phyloP scores from a whole-genome alignment of 345 rosid species.

The Alliaria petiolata region DNA sequence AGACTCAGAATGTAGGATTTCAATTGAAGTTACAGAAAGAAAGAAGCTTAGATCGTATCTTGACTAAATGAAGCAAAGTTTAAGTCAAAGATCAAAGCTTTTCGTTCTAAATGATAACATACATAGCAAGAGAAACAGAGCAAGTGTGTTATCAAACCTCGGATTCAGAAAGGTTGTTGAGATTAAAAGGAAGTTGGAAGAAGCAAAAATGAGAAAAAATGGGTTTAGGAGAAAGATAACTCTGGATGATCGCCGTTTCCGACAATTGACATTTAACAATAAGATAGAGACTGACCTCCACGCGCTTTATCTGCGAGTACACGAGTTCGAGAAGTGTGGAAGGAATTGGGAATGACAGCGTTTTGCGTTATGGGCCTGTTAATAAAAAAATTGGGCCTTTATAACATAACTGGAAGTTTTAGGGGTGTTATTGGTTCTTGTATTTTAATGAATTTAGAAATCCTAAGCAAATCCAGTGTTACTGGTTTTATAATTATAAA shows the following conservation, averaged over 20 bases:
- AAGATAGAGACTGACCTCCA: conserved; percentile 7
- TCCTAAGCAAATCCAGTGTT: too few species aligned
- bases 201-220: background rate
- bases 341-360: background rate
- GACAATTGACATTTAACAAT: conserved; percentile 9
- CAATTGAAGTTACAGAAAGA: too few species aligned
- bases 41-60: background rate
- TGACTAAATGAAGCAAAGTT: background rate
- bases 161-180: background rate
- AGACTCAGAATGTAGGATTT: too few species aligned
- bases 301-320: conserved; percentile 16
- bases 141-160: background rate
- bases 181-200: background rate
- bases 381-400: background rate
- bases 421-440: too few species aligned
- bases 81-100: background rate
- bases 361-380: background rate
- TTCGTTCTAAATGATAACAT: background rate
- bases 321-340: background rate
- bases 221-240: conserved; percentile 13
- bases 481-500: too few species aligned
- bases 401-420: background rate
- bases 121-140: background rate
- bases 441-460: too few species aligned
- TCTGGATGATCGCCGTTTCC: conserved; percentile 1